These are phyloP conservation scores for Viola pubescens DNA, from an alignment of 441 rosid genomes.

Conservation along the genomic window DNA sequence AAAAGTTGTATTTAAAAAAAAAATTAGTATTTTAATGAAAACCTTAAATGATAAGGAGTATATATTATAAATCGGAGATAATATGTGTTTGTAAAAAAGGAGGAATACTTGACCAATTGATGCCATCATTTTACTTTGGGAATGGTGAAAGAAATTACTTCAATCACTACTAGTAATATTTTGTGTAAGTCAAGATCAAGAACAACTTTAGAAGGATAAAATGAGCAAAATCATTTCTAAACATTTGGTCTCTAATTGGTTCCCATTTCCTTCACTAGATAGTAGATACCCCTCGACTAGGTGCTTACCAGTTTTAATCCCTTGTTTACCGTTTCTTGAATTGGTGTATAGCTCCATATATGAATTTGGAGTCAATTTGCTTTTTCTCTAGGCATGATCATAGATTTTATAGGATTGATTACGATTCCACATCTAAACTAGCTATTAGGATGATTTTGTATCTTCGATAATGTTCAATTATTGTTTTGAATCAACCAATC, in stretches of 20 bases:
- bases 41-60: too few relatives aligned
- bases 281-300: slow-evolving; percentile 68
- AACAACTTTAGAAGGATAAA: slow-evolving; percentile 16
- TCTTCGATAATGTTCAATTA: too few relatives aligned
- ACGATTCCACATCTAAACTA: too few relatives aligned
- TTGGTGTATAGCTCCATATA: slow-evolving; percentile 9
- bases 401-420: neutral
- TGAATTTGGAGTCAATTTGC: slow-evolving; percentile 6
- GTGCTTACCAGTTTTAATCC: slow-evolving; percentile 16
- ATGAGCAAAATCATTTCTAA: slow-evolving; percentile 1
- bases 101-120: neutral
- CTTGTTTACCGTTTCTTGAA: slow-evolving; percentile 4
- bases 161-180: slow-evolving; percentile 13
- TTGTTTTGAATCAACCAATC: too few relatives aligned
- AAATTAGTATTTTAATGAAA: too few relatives aligned
- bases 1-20: too few relatives aligned
- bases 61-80: too few relatives aligned
- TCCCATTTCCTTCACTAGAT: slow-evolving; percentile 14
- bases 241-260: slow-evolving; percentile 13
- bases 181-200: slow-evolving; percentile 21
- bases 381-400: neutral
- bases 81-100: too few relatives aligned
- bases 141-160: slow-evolving; percentile 23
- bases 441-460: too few relatives aligned
- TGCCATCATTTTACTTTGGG: slow-evolving; percentile 26